Percentiles rank a stretch among this genome's conserved stretches.
phyloP scores from a whole-genome alignment of 208 protist genomes.

The Leishmania tarentolae region DNA sequence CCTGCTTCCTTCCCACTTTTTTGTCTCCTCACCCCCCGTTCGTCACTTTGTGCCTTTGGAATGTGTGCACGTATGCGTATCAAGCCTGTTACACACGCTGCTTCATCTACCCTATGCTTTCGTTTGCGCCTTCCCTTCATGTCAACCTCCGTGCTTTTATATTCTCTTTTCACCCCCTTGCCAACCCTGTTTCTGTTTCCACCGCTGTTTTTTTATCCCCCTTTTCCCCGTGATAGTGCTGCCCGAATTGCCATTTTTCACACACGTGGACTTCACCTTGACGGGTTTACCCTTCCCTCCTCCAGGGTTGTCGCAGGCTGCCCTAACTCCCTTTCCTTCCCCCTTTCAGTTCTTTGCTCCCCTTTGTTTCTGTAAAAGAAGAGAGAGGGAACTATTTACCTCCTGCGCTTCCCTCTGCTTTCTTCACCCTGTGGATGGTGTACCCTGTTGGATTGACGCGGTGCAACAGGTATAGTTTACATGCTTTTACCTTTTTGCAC shows the following conservation, averaged over 20 bases:
- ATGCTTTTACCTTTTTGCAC: background rate
- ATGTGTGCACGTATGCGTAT: background rate
- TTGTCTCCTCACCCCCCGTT: slow-evolving; percentile 1
- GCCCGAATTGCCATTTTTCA: background rate
- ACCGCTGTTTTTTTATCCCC: background rate
- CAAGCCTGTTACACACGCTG: background rate
- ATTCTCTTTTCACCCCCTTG: background rate
- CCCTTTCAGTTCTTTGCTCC: background rate
- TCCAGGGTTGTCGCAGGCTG: too few relatives aligned
- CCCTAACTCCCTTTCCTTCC: background rate
- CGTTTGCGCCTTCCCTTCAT: background rate
- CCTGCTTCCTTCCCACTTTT: background rate
- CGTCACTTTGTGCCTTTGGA: background rate
- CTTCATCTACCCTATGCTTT: background rate
- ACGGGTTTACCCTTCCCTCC: background rate
- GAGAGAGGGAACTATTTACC: background rate
- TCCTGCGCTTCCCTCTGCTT: background rate
- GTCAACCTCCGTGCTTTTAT: background rate
- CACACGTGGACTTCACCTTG: background rate
- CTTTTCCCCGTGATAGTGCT: background rate
- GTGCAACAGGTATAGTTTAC: background rate
- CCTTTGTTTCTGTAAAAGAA: background rate
- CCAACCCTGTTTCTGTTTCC: background rate
- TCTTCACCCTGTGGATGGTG: background rate
- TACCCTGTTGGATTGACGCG: background rate